phyloP scores from a whole-genome alignment of 2,329 filamentous ascomycete species.

The Plenodomus tracheiphilus region DNA sequence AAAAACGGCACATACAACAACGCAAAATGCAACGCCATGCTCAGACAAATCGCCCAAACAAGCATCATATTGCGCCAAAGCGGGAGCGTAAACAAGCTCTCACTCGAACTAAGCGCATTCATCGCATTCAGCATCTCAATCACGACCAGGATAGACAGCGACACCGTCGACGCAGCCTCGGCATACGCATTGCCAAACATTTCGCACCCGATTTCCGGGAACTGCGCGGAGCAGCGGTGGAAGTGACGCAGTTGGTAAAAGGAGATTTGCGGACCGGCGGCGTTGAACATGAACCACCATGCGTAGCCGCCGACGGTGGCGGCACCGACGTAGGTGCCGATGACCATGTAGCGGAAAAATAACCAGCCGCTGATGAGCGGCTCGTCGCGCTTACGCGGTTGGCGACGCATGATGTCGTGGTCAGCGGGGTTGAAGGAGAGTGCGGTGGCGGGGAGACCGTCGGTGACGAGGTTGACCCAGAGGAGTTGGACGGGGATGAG shows the following conservation, averaged over 20 bases:
- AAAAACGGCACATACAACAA: conserved; percentile 90
- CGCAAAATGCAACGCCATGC: conserved; percentile 93
- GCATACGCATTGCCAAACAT: conserved; percentile 89
- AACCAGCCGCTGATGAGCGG: conserved; percentile 91
- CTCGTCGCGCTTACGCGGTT: conserved; percentile 90
- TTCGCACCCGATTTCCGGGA: conserved; percentile 85
- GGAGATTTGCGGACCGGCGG: conserved; percentile 83
- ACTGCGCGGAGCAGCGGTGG: conserved; percentile 85
- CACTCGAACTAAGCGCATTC: conserved; percentile 94
- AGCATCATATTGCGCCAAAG: conserved; percentile 99
- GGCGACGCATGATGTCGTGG: conserved; percentile 94
- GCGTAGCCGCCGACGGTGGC: conserved; percentile 96
- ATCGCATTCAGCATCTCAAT: conserved; percentile 99
- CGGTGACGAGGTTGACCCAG: conserved; percentile 98
- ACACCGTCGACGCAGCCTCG: conserved; percentile 89
- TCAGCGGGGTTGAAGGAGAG: conserved; percentile 99
- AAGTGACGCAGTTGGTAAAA: conserved; percentile 91
- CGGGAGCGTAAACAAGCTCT: conserved; percentile 88
- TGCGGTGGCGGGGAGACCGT: conserved; percentile 93
- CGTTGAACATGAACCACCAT: conserved; percentile 99
- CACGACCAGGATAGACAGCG: conserved; percentile 86
- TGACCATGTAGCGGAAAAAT: conserved; percentile 96
- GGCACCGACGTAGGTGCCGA: conserved; percentile 90
- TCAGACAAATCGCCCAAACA: conserved; percentile 88
- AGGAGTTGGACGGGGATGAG: conserved; percentile 95